These are phyloP conservation scores for Camellia sinensis DNA, from an alignment of 148 eudicot genomes.

Conservation along the genomic window DNA sequence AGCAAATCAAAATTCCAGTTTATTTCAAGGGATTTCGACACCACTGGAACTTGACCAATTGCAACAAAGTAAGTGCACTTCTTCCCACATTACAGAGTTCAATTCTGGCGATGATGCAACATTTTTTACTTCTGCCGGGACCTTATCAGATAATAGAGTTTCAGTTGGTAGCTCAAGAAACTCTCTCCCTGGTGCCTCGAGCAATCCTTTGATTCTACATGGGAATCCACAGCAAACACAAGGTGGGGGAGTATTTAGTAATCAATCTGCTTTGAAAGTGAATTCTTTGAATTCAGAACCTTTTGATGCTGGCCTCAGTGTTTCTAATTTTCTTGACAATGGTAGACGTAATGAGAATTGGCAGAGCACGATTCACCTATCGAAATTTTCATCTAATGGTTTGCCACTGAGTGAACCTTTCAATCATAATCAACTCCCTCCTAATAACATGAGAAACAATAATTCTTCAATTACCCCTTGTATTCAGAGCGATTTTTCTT, in stretches of 20 bases:
- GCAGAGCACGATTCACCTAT: conserved; percentile 18
- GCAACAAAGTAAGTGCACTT: conserved; percentile 27
- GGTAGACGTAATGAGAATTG: conserved; percentile 24
- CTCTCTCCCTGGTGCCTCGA: conserved; percentile 19
- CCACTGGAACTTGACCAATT: conserved; percentile 34
- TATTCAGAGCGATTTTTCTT: conserved; percentile 30
- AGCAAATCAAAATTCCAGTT: conserved; percentile 25
- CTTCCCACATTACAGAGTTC: conserved; percentile 21
- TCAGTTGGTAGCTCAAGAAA: conserved; percentile 20
- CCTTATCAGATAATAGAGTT: conserved; percentile 7
- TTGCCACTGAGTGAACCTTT: conserved; percentile 22
- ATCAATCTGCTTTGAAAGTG: conserved; percentile 29
- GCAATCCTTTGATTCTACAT: conserved; percentile 20
- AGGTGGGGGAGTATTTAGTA: conserved; percentile 21
- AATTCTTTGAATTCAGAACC: conserved; percentile 29
- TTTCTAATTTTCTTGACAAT: conserved; percentile 28
- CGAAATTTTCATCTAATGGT: conserved; percentile 30
- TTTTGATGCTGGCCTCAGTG: conserved; percentile 21
- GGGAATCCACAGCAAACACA: conserved; percentile 22
- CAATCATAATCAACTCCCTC: conserved; percentile 21
- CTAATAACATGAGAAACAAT: conserved; percentile 20
- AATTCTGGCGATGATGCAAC: conserved; percentile 22
- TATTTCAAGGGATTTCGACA: conserved; percentile 40
- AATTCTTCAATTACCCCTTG: conserved; percentile 20
- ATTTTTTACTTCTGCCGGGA: conserved; percentile 14